Evolutionary conservation across 805 yeast species (phyloP).

Genomic region (Starmerella gropengiesseri): DNA sequence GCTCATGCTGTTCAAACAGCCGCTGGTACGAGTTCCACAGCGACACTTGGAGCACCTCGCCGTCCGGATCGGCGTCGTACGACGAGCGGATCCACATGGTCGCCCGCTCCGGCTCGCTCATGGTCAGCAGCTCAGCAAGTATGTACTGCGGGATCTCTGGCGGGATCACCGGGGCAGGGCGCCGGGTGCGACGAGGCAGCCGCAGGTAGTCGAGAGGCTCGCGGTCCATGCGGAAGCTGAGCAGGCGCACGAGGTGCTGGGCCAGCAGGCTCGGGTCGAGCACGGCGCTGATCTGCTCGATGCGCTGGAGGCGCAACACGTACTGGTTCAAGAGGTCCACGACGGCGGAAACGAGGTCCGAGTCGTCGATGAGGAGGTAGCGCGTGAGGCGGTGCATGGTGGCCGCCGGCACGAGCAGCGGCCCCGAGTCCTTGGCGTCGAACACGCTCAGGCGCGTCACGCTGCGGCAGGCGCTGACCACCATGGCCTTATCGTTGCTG

Average conservation of each 20-base stretch:
- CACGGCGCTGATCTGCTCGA: conserved; percentile 43
- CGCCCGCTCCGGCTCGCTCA: conserved; percentile 82
- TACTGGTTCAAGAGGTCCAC: conserved; percentile 78
- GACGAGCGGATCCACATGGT: conserved; percentile 90
- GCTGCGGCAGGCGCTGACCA: conserved; percentile 62
- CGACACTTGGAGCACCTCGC: conserved; percentile 89
- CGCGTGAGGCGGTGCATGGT: conserved; percentile 4
- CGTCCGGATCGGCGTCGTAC: conserved; percentile 63
- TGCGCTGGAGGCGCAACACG: conserved; percentile 49
- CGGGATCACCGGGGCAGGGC: conserved; percentile 53
- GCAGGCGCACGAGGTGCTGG: conserved; percentile 52
- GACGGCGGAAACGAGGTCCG: conserved; percentile 59
- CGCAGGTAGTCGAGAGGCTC: conserved; percentile 32
- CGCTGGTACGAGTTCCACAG: conserved; percentile 91
- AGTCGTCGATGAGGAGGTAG: conserved; percentile 48
- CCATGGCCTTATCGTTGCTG: conserved; percentile 52
- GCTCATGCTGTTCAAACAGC: conserved; percentile 56
- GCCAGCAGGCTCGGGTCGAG: conserved; percentile 36
- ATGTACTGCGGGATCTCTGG: conserved; percentile 50
- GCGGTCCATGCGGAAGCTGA: conserved; percentile 37
- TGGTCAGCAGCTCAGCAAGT: conserved; percentile 46
- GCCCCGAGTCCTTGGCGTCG: conserved; percentile 26
- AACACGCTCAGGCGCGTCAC: conserved; percentile 69
- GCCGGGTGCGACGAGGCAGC: conserved; percentile 36
- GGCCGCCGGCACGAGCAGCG: conserved; percentile 1